Base-by-base conservation (phyloP, 2,329 filamentous ascomycete genomes). In the Madurella mycetomatis region DNA sequence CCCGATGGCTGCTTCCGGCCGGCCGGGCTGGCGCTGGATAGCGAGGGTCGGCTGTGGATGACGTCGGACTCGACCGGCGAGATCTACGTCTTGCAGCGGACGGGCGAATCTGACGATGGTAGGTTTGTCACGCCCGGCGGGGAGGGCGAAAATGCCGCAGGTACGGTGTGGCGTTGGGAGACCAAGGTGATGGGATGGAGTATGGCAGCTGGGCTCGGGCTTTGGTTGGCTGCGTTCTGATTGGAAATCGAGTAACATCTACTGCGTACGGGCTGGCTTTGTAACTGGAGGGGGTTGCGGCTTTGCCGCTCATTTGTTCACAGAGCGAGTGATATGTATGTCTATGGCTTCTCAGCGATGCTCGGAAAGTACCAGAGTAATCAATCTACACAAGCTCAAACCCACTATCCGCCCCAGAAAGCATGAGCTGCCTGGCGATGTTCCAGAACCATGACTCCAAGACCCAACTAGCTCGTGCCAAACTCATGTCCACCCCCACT, bases 31-130 rank as follows among this genome's bases (percentile, higher is more conserved):
- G 76, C 75, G 0, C 71, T 73, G 57, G 77, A 80, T 64, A 58
- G 60, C 9, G 61, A 73, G n/a, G 81, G 77, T 2, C 70, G 83
- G 3, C 69, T 88, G 13, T 87, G 80, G 70, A 77, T 86, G 72
- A 79, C 73, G 46, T 81, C 76, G 2, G 84, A 87, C 65, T 66
- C 74, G 13, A 84, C 83, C 0, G 84, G 83, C 4, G 84, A 88
- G 72, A 77, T 88, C 34, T 87, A 81, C 59, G 76, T 86, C 2
- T 63, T 82, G 44, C 56, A 66, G 41, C 56, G 53, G 49, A 55
- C 46, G 15, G 40, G 41, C 15, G 45, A 52, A 2, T 54, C 37
- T 3, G 19, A 37, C n/a, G 34, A 19, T 5, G 52, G 51, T 1
- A 40, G 13, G 46, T 58, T 65, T 55, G 62, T 65, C 16, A 60